Evolutionary conservation across 2,329 filamentous ascomycete genomes (phyloP).

Genomic region (Fusarium clavum): DNA sequence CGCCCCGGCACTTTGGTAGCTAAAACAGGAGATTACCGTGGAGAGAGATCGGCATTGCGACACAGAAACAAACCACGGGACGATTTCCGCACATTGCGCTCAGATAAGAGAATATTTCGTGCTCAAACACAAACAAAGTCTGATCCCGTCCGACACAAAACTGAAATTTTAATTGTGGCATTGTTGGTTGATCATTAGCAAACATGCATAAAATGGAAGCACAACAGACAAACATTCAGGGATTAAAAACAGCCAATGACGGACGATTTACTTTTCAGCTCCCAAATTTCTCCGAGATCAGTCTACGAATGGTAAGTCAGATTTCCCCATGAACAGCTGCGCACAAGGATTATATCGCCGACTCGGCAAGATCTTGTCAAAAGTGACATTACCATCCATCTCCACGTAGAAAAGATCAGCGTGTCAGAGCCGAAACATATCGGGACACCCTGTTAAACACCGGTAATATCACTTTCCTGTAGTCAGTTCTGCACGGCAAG

Average conservation of each 20-base stretch:
- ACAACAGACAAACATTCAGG: not conserved
- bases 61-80: not conserved
- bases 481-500: not conserved
- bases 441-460: not conserved
- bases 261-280: not conserved
- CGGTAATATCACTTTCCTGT: not conserved
- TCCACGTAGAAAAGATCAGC: conserved; percentile 10
- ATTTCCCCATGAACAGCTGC: not conserved
- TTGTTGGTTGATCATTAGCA: not conserved
- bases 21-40: conserved; percentile 35
- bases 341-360: conserved; percentile 17
- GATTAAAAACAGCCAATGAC: too few species aligned
- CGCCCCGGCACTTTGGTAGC: not conserved
- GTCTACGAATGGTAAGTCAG: not conserved
- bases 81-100: conserved; percentile 1
- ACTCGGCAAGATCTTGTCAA: not conserved
- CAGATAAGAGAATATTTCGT: not conserved
- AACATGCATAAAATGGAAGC: not conserved
- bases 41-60: conserved; percentile 32
- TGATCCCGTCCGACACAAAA: not conserved
- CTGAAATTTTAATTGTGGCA: not conserved
- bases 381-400: not conserved
- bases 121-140: not conserved
- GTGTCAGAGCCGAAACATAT: conserved; percentile 22
- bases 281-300: conserved; percentile 1